phyloP scores from a whole-genome alignment of 805 yeast genomes.

The Starmerella ratchasimensis region DNA sequence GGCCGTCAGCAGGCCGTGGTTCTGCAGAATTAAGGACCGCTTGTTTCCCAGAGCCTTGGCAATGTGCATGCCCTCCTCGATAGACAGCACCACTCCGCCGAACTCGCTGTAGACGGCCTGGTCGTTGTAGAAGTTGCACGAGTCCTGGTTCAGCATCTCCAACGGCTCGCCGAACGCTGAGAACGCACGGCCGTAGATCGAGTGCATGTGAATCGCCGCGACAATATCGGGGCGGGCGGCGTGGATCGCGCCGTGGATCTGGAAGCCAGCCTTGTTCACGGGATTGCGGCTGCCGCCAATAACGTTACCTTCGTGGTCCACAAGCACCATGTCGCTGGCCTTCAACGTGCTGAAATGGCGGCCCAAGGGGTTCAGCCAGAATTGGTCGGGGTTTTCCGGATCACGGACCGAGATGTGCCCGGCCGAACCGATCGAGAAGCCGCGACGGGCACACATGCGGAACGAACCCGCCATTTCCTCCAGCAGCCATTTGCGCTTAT shows the following conservation, averaged over 20 bases:
- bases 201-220: constrained; percentile 62
- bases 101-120: constrained; percentile 56
- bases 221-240: constrained; percentile 53
- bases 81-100: constrained; percentile 66
- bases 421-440: constrained; percentile 62
- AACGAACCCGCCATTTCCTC: constrained; percentile 78
- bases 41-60: constrained; percentile 46
- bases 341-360: constrained; percentile 50
- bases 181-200: constrained; percentile 49
- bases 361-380: constrained; percentile 81
- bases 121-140: constrained; percentile 47
- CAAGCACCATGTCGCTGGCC: constrained; percentile 49
- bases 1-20: constrained; percentile 60
- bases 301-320: constrained; percentile 47
- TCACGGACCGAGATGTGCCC: constrained; percentile 80
- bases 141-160: constrained; percentile 73
- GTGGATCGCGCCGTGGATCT: constrained; percentile 54
- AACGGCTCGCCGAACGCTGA: constrained; percentile 50
- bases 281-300: constrained; percentile 46
- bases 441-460: constrained; percentile 63
- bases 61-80: constrained; percentile 46
- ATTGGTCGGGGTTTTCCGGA: constrained; percentile 60
- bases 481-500: constrained; percentile 19
- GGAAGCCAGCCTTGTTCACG: constrained; percentile 56
- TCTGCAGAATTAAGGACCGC: constrained; percentile 47